phyloP scores from a whole-genome alignment of 2,329 filamentous ascomycete species.

The Diaporthe velutina region DNA sequence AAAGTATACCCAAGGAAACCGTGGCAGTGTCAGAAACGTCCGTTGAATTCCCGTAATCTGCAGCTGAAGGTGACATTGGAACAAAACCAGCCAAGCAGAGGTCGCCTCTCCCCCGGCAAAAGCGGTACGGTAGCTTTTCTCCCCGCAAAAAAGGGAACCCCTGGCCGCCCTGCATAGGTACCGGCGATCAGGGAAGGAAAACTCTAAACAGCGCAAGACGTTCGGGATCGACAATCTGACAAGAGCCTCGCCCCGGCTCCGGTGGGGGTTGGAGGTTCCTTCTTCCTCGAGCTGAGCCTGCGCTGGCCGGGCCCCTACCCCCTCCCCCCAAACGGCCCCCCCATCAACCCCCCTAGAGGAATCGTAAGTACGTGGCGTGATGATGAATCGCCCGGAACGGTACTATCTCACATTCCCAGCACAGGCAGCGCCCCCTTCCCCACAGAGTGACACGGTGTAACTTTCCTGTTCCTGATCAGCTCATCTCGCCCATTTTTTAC shows the following conservation, averaged over 20 bases:
- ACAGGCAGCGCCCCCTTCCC: conserved; percentile 29
- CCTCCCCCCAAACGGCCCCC: not conserved
- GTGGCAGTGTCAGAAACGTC: conserved; percentile 19
- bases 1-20: conserved; percentile 8
- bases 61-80: conserved; percentile 1
- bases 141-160: conserved; percentile 33
- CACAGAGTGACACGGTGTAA: conserved; percentile 31
- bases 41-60: conserved; percentile 8
- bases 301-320: not conserved
- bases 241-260: conserved; percentile 29
- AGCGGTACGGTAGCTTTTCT: conserved; percentile 28
- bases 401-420: conserved; percentile 16
- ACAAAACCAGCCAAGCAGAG: not conserved
- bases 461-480: conserved; percentile 34
- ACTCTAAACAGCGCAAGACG: conserved; percentile 29
- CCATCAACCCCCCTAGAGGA: not conserved
- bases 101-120: conserved; percentile 16
- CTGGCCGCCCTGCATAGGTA: conserved; percentile 28
- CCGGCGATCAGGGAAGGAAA: conserved; percentile 32
- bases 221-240: conserved; percentile 33
- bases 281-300: conserved; percentile 7
- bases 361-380: conserved; percentile 30
- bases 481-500: conserved; percentile 12
- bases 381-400: conserved; percentile 24
- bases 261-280: not conserved